These are phyloP conservation scores for Saccharomyces pastorianus DNA, from an alignment of 1,139 yeast species.

Conservation along the genomic window DNA sequence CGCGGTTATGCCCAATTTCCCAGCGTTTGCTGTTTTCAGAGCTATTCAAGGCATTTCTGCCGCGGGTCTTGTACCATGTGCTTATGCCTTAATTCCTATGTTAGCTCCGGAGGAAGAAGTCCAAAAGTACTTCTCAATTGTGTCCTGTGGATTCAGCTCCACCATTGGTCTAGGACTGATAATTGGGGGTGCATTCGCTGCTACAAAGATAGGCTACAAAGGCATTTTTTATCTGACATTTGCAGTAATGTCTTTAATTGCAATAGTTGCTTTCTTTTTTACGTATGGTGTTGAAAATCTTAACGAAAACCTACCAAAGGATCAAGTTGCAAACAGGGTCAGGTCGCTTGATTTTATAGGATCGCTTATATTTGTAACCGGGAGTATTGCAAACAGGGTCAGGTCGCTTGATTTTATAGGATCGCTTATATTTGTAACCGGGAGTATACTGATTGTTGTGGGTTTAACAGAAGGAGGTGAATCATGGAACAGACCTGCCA, in stretches of 20 bases:
- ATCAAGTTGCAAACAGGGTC: constrained; percentile 6
- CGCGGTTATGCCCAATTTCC: constrained; percentile 28
- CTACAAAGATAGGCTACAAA: constrained; percentile 29
- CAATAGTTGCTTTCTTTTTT: constrained; percentile 15
- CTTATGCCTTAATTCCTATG: constrained; percentile 30
- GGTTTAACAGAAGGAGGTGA: constrained; percentile 35
- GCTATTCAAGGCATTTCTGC: constrained; percentile 37
- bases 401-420: constrained; percentile 29
- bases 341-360: constrained; percentile 29
- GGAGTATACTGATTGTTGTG: constrained; percentile 28
- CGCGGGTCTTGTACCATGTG: constrained; percentile 32
- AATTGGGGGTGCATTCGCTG: constrained; percentile 35
- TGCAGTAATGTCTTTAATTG: constrained; percentile 15
- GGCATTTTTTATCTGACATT: constrained; percentile 30
- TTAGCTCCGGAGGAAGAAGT: constrained; percentile 27
- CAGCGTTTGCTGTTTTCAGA: constrained; percentile 32
- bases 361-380: constrained; percentile 24
- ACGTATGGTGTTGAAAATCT: constrained; percentile 1
- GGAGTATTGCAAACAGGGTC: no score
- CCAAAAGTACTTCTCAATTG: constrained; percentile 21
- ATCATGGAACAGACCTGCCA: constrained; percentile 29
- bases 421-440: constrained; percentile 24
- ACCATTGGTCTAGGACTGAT: constrained; percentile 31
- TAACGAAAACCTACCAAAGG: neutral
- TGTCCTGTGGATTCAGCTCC: constrained; percentile 26